These are phyloP conservation scores for Pterocarpus santalinus DNA, from an alignment of 306 rosid genomes.

Conservation along the genomic window DNA sequence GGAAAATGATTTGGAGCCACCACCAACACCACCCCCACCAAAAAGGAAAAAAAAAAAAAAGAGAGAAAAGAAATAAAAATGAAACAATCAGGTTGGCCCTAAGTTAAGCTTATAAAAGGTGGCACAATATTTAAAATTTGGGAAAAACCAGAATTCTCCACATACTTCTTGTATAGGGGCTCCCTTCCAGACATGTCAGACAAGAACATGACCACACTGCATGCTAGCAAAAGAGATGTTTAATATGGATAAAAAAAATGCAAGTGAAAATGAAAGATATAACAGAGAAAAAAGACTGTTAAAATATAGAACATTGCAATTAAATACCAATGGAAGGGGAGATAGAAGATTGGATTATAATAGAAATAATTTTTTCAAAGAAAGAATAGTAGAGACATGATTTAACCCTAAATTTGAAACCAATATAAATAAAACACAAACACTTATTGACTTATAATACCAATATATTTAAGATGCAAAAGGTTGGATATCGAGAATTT, in stretches of 20 bases:
- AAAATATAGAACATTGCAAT: neutral
- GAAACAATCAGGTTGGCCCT: constrained; percentile 41
- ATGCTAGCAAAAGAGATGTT: constrained; percentile 72
- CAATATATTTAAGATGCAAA: no score
- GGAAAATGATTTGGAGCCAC: constrained; percentile 3
- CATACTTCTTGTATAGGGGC: constrained; percentile 94
- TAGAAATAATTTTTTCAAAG: neutral
- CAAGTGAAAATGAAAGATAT: constrained; percentile 16
- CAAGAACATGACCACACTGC: constrained; percentile 95
- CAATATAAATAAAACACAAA: constrained; percentile 24
- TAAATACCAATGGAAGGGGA: constrained; percentile 24
- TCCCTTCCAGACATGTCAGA: constrained; percentile 99
- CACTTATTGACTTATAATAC: neutral
- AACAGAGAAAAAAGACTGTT: neutral
- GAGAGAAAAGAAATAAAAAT: constrained; percentile 28
- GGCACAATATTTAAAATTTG: constrained; percentile 16
- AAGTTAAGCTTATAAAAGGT: constrained; percentile 14
- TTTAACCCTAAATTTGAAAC: constrained; percentile 28
- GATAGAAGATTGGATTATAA: neutral
- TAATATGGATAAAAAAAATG: constrained; percentile 50
- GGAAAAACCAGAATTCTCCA: constrained; percentile 24
- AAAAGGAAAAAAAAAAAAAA: neutral
- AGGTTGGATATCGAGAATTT: no score
- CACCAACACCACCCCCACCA: neutral
- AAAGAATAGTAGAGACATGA: constrained; percentile 12